phyloP scores from a whole-genome alignment of 306 rosid species.

The Glycine soja region DNA sequence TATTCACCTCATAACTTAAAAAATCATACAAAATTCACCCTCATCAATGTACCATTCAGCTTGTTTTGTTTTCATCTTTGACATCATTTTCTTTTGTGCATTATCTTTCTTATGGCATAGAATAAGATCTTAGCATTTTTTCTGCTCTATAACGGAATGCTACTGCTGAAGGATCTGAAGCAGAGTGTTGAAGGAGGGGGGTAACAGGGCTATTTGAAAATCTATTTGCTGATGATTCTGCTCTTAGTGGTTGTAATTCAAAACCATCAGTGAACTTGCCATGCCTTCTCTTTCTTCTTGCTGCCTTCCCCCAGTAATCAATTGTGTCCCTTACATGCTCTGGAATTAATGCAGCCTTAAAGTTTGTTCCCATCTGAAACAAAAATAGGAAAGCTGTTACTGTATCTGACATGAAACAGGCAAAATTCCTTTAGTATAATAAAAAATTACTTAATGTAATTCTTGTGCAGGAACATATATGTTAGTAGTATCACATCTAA shows the following conservation, averaged over 20 bases:
- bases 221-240: conserved; percentile 43
- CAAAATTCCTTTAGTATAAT: background rate
- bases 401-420: background rate
- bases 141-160: conserved; percentile 29
- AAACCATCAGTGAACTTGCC: conserved; percentile 58
- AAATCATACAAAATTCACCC: background rate
- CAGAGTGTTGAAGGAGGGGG: conserved; percentile 59
- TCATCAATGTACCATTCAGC: background rate
- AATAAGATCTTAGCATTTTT: conserved; percentile 51
- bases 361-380: conserved; percentile 84
- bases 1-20: background rate
- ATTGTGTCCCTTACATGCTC: conserved; percentile 69
- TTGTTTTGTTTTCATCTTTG: conserved; percentile 10
- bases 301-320: conserved; percentile 66
- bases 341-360: conserved; percentile 77
- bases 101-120: conserved; percentile 59
- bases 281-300: conserved; percentile 69
- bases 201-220: conserved; percentile 52
- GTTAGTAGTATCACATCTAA: background rate
- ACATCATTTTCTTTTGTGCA: conserved; percentile 9
- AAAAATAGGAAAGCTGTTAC: conserved; percentile 14
- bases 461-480: background rate
- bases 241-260: conserved; percentile 54
- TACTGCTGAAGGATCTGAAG: conserved; percentile 51
- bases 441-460: background rate